phyloP scores from a whole-genome alignment of 2,329 filamentous ascomycete genomes.

The Sclerotinia spermophila region DNA sequence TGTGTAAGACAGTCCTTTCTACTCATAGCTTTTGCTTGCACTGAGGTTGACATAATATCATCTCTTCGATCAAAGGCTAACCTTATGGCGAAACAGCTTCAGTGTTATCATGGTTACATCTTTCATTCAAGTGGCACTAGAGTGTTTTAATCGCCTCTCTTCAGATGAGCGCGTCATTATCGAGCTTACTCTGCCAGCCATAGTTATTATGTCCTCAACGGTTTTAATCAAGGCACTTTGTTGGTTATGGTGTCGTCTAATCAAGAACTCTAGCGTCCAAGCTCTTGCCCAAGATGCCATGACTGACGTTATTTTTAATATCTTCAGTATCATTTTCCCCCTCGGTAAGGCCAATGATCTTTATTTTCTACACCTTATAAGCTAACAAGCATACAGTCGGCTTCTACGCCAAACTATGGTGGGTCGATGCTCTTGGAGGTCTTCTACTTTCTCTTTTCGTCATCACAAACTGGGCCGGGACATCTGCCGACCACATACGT shows the following conservation, averaged over 20 bases:
- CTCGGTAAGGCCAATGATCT: conserved; percentile 37
- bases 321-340: conserved; percentile 59
- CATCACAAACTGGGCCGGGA: conserved; percentile 65
- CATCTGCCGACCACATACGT: conserved; percentile 56
- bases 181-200: conserved; percentile 49
- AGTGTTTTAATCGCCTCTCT: conserved; percentile 55
- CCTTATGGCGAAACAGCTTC: conserved; percentile 38
- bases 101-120: conserved; percentile 61
- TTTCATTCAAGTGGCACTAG: conserved; percentile 57
- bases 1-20: conserved; percentile 37
- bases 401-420: conserved; percentile 57
- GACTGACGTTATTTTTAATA: conserved; percentile 62
- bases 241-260: conserved; percentile 54
- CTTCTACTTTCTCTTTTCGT: conserved; percentile 62
- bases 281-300: conserved; percentile 62
- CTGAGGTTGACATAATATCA: not conserved
- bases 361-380: not conserved
- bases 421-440: conserved; percentile 62
- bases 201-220: conserved; percentile 54
- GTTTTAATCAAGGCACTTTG: conserved; percentile 58
- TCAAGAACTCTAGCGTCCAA: conserved; percentile 62
- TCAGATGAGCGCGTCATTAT: conserved; percentile 48
- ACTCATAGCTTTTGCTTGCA: not conserved
- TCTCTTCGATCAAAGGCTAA: not conserved
- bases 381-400: conserved; percentile 44